Conservation (phyloP, 352 stramenopile species). For the Globisporangium alternatum region DNA sequence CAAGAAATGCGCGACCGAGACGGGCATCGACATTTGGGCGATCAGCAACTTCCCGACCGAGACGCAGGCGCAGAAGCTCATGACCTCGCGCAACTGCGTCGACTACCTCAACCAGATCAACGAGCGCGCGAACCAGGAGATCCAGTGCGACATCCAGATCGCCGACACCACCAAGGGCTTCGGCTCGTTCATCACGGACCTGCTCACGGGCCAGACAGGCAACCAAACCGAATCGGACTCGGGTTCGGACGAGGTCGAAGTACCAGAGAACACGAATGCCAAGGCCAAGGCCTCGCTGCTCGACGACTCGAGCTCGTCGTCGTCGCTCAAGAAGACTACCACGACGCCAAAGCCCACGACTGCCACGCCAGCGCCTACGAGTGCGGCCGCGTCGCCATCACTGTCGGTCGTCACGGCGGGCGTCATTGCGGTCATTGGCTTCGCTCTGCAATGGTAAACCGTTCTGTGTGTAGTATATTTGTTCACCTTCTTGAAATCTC, state of each 20-base stretch:
- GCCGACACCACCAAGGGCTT: slow-evolving; percentile 37
- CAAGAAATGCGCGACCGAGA: slow-evolving; percentile 31
- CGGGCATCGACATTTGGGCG: slow-evolving; percentile 51
- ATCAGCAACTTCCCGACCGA: slow-evolving; percentile 38
- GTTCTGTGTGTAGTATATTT: neutral
- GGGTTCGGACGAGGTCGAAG: slow-evolving; percentile 16
- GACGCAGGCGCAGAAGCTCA: slow-evolving; percentile 39
- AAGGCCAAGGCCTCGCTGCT: slow-evolving; percentile 13
- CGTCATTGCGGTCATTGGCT: neutral
- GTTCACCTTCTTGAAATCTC: neutral
- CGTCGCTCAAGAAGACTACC: slow-evolving; percentile 4
- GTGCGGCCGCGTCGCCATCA: slow-evolving; percentile 1
- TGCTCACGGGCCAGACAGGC: slow-evolving; percentile 56
- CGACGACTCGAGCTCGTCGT: slow-evolving; percentile 3
- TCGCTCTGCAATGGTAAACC: slow-evolving; percentile 17
- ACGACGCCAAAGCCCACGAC: slow-evolving; percentile 5
- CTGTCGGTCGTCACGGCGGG: slow-evolving; percentile 6
- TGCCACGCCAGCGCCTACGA: slow-evolving; percentile 11
- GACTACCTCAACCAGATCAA: slow-evolving; percentile 74
- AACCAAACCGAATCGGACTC: slow-evolving; percentile 46
- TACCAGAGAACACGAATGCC: slow-evolving; percentile 6
- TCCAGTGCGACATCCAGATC: slow-evolving; percentile 47
- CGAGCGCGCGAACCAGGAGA: slow-evolving; percentile 48
- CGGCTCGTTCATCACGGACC: slow-evolving; percentile 36
- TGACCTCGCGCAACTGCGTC: slow-evolving; percentile 49